Conservation (phyloP, 108 stramenopile genomes). For the Thalassiosira profunda region DNA sequence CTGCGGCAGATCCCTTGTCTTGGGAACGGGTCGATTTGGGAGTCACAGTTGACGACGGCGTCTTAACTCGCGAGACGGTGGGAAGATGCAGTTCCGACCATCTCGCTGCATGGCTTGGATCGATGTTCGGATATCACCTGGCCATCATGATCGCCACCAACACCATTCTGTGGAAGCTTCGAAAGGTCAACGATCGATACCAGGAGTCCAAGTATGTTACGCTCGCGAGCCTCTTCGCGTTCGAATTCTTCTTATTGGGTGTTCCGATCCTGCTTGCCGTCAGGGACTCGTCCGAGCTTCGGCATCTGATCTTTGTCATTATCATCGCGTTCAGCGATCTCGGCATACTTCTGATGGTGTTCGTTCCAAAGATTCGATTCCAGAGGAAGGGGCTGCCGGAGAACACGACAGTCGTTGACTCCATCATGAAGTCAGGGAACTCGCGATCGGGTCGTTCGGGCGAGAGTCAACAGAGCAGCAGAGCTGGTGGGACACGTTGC, state of each 20-base stretch:
- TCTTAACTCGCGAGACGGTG: constrained; percentile 40
- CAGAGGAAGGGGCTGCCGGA: constrained; percentile 38
- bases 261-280: constrained; percentile 52
- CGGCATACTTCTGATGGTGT: constrained; percentile 35
- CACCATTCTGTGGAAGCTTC: constrained; percentile 35
- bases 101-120: constrained; percentile 38
- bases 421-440: too few relatives aligned
- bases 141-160: constrained; percentile 42
- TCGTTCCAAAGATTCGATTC: constrained; percentile 48
- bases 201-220: constrained; percentile 57
- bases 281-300: constrained; percentile 32
- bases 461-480: too few relatives aligned
- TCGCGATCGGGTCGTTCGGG: too few relatives aligned
- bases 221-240: constrained; percentile 44
- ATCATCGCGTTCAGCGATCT: constrained; percentile 46
- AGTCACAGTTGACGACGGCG: constrained; percentile 23
- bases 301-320: constrained; percentile 36
- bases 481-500: too few relatives aligned
- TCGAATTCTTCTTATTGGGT: constrained; percentile 52
- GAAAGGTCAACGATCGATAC: constrained; percentile 48
- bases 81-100: constrained; percentile 36
- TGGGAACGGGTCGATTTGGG: constrained; percentile 25
- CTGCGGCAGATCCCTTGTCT: constrained; percentile 25
- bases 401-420: constrained; percentile 31
- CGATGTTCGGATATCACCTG: constrained; percentile 37